Evolutionary conservation across 1,284 basidiomycete species (phyloP), one percentile per base, ranked within the genome.

Genomic region (Sanghuangporus baumii): DNA sequence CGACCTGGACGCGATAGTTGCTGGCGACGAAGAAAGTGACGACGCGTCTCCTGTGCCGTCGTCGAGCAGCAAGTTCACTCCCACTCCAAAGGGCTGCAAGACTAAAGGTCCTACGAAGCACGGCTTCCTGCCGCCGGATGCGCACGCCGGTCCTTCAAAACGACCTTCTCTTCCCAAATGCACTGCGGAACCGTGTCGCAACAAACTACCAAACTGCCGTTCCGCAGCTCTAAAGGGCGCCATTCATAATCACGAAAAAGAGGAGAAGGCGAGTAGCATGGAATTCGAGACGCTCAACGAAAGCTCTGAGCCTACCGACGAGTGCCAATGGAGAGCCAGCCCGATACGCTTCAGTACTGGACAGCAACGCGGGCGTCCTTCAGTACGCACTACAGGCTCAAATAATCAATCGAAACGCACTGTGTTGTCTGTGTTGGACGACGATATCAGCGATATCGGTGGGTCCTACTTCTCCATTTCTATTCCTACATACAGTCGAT

Each of bases 1-100:
- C 66, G 75, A 74, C 59, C 64, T 76, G 18, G 65, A 73, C 60
- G 71, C 68, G 16, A 69, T 61, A 72, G 69, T 62, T 66, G n/a
- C 69, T 40, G 67, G 60, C 55, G 69, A 71, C 26, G 70, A 72
- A 51, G 46, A 60, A 47, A 31, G 16, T n/a, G 60, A 46, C 26
- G 9, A 23, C 1, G 36, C 36, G 16, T 23, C 55, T 20, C 50
- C 20, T n/a, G 2, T 46, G 7, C 7, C 16, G 7, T 46, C 26
- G 26, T 46, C 26, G 26, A 31, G 3, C 26, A 31, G 26, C 26
- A 31, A 31, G 26, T 31, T 31, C 26, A 31, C 26, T 31, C 26
- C 26, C 26, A 31, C 26, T 31, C 26, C 26, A 31, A 31, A 5
- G 26, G 2, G 26, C 5, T 31, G 5, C 43, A n/a, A 46, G 6